Conservation (phyloP, 345 rosid genomes). For the Punica granatum region DNA sequence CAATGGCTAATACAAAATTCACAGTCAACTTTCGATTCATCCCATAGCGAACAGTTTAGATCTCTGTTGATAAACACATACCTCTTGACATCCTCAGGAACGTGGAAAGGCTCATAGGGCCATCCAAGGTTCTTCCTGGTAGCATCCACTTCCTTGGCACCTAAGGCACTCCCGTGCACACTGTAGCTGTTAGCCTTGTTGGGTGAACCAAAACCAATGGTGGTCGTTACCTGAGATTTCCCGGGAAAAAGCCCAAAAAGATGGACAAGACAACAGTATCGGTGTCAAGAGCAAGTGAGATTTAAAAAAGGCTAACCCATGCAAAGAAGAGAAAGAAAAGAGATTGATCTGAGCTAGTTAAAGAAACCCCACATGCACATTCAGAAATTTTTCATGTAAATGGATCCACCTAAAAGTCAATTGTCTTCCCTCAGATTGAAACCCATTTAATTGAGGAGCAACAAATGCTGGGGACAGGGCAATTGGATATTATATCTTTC, state of each 20-base stretch:
- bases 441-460: not conserved
- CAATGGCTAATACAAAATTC: constrained; percentile 58
- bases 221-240: constrained; percentile 59
- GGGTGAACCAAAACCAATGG: constrained; percentile 97
- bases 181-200: constrained; percentile 93
- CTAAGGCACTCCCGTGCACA: constrained; percentile 96
- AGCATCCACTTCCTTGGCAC: constrained; percentile 98
- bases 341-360: too few species aligned
- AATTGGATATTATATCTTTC: not conserved
- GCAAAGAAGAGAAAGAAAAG: not conserved
- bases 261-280: not conserved
- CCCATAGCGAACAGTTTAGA: not conserved
- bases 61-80: constrained; percentile 17
- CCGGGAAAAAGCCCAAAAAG: not conserved
- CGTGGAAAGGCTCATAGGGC: constrained; percentile 90
- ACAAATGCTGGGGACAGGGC: not conserved
- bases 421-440: not conserved
- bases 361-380: not conserved
- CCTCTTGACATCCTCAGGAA: constrained; percentile 90
- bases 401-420: not conserved
- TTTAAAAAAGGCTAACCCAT: not conserved
- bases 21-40: constrained; percentile 8
- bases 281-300: not conserved
- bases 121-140: constrained; percentile 96
- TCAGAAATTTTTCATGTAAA: not conserved